Evolutionary conservation across 768 basidiomycete genomes (phyloP), one percentile per base, ranked within the genome.

Genomic region (Russula sp.): DNA sequence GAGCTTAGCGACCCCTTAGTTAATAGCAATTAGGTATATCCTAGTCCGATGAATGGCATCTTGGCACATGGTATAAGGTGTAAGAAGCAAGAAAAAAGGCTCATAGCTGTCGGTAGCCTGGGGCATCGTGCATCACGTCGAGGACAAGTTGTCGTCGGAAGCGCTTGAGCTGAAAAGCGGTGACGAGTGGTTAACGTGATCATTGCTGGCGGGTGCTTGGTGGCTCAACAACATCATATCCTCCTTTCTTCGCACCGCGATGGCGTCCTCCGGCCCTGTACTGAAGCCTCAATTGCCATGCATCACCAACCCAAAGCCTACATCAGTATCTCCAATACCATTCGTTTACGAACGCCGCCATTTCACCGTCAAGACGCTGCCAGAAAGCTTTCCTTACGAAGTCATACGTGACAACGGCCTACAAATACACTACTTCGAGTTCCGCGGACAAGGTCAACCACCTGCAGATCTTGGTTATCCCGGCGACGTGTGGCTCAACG

Each of bases 401-500:
- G 62, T 65, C 48, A 59, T 64, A 22, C 59, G 63, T 30, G 66
- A 69, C 57, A 69, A 69, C 50, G 68, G 68, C 24, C 60, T 69
- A 8, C 68, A 69, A 55, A 61, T 73, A 30, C 70, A 69, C 56
- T 73, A 71, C 61, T 61, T 62, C 65, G 72, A 73, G 54, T 73
- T 70, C 42, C 71, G 72, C 26, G 72, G 71, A 14, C 67, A 65
- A 32, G 71, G 72, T 14, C 64, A 64, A 24, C 72, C 72, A 18
- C 69, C 72, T 14, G 11, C 62, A 40, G 70, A 73, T 49, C 58
- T 73, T 51, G 72, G 72, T 3, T 55, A 51, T 57, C 63, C 68
- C 1, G 72, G 72, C 18, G 72, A 73, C 49, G 70, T 73, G 20
- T 73, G 72, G 67, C 26, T 73, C 13, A 69, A 73, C 58, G 40